phyloP scores from a whole-genome alignment of 2,329 filamentous ascomycete genomes.

The Rosellinia necatrix region DNA sequence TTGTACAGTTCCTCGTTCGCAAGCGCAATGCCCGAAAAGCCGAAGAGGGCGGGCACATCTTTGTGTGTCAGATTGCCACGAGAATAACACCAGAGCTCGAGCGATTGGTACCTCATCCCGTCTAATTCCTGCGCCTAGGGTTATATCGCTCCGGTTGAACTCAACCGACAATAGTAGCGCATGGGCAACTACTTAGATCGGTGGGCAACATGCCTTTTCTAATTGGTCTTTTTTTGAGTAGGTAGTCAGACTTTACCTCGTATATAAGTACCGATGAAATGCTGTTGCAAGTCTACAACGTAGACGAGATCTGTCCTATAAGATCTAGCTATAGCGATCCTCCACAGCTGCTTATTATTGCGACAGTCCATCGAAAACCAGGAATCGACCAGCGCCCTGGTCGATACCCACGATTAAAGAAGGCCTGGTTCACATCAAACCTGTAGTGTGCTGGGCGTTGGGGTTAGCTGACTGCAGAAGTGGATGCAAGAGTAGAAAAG shows the following conservation, averaged over 20 bases:
- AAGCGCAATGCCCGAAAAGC: background rate
- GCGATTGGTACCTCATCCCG: constrained; percentile 6
- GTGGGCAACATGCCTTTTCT: constrained; percentile 11
- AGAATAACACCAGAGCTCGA: background rate
- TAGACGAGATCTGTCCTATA: constrained; percentile 28
- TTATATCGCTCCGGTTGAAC: background rate
- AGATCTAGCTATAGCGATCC: constrained; percentile 27
- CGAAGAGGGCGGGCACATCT: background rate
- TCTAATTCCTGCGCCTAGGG: background rate
- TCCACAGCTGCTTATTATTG: constrained; percentile 18
- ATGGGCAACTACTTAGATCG: background rate
- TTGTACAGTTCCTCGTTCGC: background rate
- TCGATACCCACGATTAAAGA: constrained; percentile 10
- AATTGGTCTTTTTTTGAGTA: constrained; percentile 11
- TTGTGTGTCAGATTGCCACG: background rate
- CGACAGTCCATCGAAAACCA: constrained; percentile 16
- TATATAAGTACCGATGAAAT: constrained; percentile 27
- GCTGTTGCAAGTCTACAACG: constrained; percentile 24
- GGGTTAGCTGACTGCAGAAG: constrained; percentile 14
- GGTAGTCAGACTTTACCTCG: constrained; percentile 32
- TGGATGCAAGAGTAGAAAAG: constrained; percentile 1
- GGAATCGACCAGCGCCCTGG: constrained; percentile 3
- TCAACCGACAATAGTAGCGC: background rate
- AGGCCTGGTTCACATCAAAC: constrained; percentile 25
- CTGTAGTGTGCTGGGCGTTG: constrained; percentile 34